Evolutionary conservation across 208 protist species (phyloP), one percentile per base, ranked within the genome.

Genomic region (Crithidia sp.): DNA sequence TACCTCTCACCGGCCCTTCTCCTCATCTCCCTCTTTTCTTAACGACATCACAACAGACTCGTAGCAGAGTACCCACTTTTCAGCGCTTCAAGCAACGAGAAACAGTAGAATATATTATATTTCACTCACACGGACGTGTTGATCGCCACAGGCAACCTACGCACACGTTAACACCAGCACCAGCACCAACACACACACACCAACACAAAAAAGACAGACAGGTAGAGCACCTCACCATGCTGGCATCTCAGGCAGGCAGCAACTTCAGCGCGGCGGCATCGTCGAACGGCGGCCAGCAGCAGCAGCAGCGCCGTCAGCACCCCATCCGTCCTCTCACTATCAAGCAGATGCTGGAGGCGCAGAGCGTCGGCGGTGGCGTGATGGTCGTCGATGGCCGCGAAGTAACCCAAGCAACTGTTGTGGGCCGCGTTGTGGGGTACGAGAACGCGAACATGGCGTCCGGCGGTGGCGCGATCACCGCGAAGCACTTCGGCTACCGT

Each of bases 261-360:
- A 89, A 86, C 74, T 86, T 89, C 36, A 65, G 80, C 1, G 64
- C 62, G 0, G 67, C 47, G 10, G 58, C 49, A 7, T 53, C 67
- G 53, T 56, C 54, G 36, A 53, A 57, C 53, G 54, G 58, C 52
- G 69, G 71, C 55, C n/a, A 72, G 67, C 78, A 84, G 78, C 77
- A 80, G 67, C 81, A 72, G 59, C 87, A 94, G 84, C 92, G 88
- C 16, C 88, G 88, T 40, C 87, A 91, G 71, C 82, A 94, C 60
- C 89, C 92, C 7, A 96, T 97, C 55, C 93, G 93, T 44, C 88
- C 93, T 0, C 84, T 97, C 43, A 95, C 93, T 7, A 95, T 95
- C 59, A 97, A 97, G 73, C 93, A 97, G 55, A 83, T 97, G 56
- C 57, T 93, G 44, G 79, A 91, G 56, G 90, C 90, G 54, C 85